phyloP scores from a whole-genome alignment of 2,329 filamentous ascomycete species.

The Curvularia eragrostidis region DNA sequence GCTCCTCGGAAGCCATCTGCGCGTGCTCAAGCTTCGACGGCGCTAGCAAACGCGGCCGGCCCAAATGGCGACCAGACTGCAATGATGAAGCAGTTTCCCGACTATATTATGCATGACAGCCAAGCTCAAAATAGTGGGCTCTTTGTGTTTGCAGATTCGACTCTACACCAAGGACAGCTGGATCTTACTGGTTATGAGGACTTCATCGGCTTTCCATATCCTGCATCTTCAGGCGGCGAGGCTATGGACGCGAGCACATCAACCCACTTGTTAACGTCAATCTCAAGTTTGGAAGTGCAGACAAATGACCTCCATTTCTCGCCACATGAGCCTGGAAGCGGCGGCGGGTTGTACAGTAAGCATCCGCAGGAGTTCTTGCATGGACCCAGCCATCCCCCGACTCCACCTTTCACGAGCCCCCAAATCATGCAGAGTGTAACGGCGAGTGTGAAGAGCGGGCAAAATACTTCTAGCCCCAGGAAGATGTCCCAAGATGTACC shows the following conservation, averaged over 20 bases:
- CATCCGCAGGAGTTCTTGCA: slow-evolving; percentile 4
- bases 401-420: slow-evolving; percentile 10
- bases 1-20: slow-evolving; percentile 7
- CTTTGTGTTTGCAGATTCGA: neutral
- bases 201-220: slow-evolving; percentile 12
- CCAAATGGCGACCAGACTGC: neutral
- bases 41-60: neutral
- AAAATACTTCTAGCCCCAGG: neutral
- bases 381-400: slow-evolving; percentile 2
- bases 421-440: slow-evolving; percentile 1
- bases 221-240: neutral
- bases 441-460: neutral
- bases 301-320: neutral
- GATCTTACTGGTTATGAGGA: slow-evolving; percentile 9
- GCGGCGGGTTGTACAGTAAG: neutral
- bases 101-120: neutral
- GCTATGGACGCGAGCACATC: neutral
- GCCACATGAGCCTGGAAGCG: neutral
- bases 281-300: slow-evolving; percentile 5
- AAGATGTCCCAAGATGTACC: neutral
- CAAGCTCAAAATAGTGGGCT: slow-evolving; percentile 1
- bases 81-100: slow-evolving; percentile 9
- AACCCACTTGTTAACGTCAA: neutral
- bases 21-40: slow-evolving; percentile 1
- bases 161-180: neutral